Percentiles rank a stretch among this genome's conserved stretches.
phyloP scores from a whole-genome alignment of 2,329 filamentous ascomycete species.

The Fusarium sp. region DNA sequence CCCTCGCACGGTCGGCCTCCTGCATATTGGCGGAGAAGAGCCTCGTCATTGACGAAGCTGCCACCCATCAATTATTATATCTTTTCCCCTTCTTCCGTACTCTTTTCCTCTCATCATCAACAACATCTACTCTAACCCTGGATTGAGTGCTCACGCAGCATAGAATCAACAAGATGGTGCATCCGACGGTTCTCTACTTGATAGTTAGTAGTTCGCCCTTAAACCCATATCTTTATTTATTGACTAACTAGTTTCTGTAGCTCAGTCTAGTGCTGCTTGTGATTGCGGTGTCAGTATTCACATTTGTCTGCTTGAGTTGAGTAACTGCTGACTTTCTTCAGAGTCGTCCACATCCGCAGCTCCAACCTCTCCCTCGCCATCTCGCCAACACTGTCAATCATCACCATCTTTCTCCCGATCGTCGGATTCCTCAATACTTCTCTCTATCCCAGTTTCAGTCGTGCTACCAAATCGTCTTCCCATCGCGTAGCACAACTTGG shows the following conservation, averaged over 20 bases:
- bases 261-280: slow-evolving; percentile 50
- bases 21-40: slow-evolving; percentile 20
- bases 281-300: slow-evolving; percentile 50
- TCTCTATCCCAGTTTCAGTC: slow-evolving; percentile 53
- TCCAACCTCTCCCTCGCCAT: slow-evolving; percentile 58
- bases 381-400: slow-evolving; percentile 53
- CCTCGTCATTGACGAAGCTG: slow-evolving; percentile 9
- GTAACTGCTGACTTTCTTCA: slow-evolving; percentile 38
- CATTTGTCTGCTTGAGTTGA: background rate
- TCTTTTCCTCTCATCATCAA: background rate
- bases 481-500: slow-evolving; percentile 43
- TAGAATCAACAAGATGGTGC: slow-evolving; percentile 41
- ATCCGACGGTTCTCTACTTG: slow-evolving; percentile 50
- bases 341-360: slow-evolving; percentile 57
- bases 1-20: slow-evolving; percentile 22
- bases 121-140: accelerated
- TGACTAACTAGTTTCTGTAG: slow-evolving; percentile 32
- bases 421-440: slow-evolving; percentile 55
- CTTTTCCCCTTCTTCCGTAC: background rate
- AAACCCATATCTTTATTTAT: too few species aligned
- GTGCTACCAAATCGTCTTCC: slow-evolving; percentile 42
- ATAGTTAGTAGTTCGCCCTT: slow-evolving; percentile 43
- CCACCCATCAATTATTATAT: background rate
- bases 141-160: too few species aligned
- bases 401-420: slow-evolving; percentile 58